Conservation (phyloP, 2,329 filamentous ascomycete species). For the Ceratocystis variospora region DNA sequence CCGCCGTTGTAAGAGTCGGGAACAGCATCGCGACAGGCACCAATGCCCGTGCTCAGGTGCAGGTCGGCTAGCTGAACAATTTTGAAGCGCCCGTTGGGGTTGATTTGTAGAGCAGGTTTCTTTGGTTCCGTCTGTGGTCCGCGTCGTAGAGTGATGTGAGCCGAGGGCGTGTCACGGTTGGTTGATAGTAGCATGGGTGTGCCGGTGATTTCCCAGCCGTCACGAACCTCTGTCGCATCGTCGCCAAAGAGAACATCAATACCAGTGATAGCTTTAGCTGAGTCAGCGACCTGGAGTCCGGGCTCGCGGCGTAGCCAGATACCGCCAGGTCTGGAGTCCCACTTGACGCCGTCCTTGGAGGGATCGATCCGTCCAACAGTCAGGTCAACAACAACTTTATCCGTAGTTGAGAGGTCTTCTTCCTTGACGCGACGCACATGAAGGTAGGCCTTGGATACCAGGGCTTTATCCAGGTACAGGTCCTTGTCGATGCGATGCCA, state of each 20-base stretch:
- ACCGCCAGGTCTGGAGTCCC: slow-evolving; percentile 65
- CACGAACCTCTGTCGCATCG: slow-evolving; percentile 78
- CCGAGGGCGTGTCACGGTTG: slow-evolving; percentile 46
- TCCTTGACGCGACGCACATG: slow-evolving; percentile 75
- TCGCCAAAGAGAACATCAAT: slow-evolving; percentile 81
- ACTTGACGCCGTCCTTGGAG: slow-evolving; percentile 36
- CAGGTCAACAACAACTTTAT: slow-evolving; percentile 69
- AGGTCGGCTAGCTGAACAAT: slow-evolving; percentile 94
- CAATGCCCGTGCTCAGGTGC: slow-evolving; percentile 81
- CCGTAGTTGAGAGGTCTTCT: slow-evolving; percentile 59
- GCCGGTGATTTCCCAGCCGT: slow-evolving; percentile 68
- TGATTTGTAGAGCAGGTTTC: slow-evolving; percentile 62
- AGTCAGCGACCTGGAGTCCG: slow-evolving; percentile 61
- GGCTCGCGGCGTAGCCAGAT: slow-evolving; percentile 70
- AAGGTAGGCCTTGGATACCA: slow-evolving; percentile 65
- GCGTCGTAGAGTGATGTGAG: slow-evolving; percentile 64
- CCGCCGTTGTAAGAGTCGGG: slow-evolving; percentile 58
- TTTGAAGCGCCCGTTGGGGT: slow-evolving; percentile 87
- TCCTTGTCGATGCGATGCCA: slow-evolving; percentile 89
- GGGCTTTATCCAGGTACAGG: slow-evolving; percentile 61
- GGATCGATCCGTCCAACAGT: slow-evolving; percentile 62
- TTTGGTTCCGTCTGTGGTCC: slow-evolving; percentile 35
- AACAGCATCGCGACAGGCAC: slow-evolving; percentile 72
- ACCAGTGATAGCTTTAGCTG: slow-evolving; percentile 59
- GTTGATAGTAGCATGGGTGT: slow-evolving; percentile 59